Percentiles rank a stretch among this genome's conserved stretches.
These are phyloP conservation scores for Mycena filopes DNA, from an alignment of 768 basidiomycete genomes.

Conservation along the genomic window DNA sequence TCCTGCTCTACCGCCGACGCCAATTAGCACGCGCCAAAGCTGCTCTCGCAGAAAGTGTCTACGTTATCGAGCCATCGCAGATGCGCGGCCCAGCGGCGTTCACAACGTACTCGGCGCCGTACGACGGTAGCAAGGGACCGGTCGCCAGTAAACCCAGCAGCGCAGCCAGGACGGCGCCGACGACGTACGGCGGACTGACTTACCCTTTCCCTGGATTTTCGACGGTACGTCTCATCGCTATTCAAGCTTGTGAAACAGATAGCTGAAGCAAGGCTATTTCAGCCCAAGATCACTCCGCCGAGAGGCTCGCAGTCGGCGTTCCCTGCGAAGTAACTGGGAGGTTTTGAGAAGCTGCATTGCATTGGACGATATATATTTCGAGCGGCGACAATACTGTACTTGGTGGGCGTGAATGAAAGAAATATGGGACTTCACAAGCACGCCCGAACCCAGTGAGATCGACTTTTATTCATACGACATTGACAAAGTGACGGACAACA, in stretches of 20 bases:
- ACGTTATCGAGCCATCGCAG: conserved; percentile 15
- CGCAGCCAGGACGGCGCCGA: conserved; percentile 7
- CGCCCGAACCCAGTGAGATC: neutral
- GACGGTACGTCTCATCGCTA: neutral
- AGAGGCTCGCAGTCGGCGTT: conserved; percentile 12
- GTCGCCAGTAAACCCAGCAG: neutral
- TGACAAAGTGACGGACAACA: conserved; percentile 11
- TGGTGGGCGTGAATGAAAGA: too few relatives aligned
- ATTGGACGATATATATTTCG: too few relatives aligned
- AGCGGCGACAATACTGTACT: too few relatives aligned
- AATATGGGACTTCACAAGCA: too few relatives aligned
- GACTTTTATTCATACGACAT: conserved; percentile 5
- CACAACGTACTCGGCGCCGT: conserved; percentile 1
- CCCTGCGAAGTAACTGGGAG: too few relatives aligned
- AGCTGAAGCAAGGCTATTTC: neutral
- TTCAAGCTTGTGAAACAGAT: too few relatives aligned
- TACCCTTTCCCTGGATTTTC: conserved; percentile 10
- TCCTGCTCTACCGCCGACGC: conserved; percentile 17
- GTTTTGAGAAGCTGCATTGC: too few relatives aligned
- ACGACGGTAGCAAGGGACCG: neutral
- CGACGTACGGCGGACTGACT: conserved; percentile 3
- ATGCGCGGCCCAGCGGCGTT: conserved; percentile 8
- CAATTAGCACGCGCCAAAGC: neutral
- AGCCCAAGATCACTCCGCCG: neutral
- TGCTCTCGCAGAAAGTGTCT: conserved; percentile 7